A percentile compares a stretch with the other conserved stretches of the same genome.
Conservation (phyloP, 179 eudicot genomes). For the Nepenthes alata region DNA sequence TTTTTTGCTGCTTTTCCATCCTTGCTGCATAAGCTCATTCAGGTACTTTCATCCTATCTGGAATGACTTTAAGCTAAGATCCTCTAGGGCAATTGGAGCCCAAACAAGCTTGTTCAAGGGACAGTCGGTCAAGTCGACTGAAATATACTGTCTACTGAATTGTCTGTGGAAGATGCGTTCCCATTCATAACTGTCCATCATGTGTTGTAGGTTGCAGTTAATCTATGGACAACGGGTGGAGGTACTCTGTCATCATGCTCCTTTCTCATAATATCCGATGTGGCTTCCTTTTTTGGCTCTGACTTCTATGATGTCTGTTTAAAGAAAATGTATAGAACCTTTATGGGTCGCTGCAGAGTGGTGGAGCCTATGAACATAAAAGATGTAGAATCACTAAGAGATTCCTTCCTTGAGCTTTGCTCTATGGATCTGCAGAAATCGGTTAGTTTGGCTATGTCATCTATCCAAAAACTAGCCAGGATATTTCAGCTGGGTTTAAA, state of each 20-base stretch:
- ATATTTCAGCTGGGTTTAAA: constrained; percentile 48
- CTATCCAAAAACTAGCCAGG: constrained; percentile 47
- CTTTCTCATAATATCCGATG: constrained; percentile 47
- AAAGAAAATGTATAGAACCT: constrained; percentile 46
- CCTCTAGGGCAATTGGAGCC: neutral
- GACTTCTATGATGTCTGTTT: constrained; percentile 57
- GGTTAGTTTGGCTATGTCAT: constrained; percentile 39
- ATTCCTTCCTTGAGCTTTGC: constrained; percentile 52
- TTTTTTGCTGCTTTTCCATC: constrained; percentile 72
- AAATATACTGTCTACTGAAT: too few relatives aligned
- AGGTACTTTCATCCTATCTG: constrained; percentile 36
- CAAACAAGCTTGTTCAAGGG: too few relatives aligned
- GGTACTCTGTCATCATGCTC: constrained; percentile 56
- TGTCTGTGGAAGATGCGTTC: too few relatives aligned
- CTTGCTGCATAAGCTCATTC: constrained; percentile 43
- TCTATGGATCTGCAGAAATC: constrained; percentile 70
- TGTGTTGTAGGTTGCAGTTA: constrained; percentile 54
- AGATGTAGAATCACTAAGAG: constrained; percentile 50
- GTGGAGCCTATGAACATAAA: constrained; percentile 30
- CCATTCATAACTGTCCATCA: neutral
- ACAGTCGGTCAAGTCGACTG: too few relatives aligned
- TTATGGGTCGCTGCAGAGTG: constrained; percentile 43
- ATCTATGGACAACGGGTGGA: constrained; percentile 75
- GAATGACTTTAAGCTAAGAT: neutral
- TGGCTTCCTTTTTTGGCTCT: constrained; percentile 44